Evolutionary conservation across 306 rosid species (phyloP).

Genomic region (Fragaria nilgerrensis): DNA sequence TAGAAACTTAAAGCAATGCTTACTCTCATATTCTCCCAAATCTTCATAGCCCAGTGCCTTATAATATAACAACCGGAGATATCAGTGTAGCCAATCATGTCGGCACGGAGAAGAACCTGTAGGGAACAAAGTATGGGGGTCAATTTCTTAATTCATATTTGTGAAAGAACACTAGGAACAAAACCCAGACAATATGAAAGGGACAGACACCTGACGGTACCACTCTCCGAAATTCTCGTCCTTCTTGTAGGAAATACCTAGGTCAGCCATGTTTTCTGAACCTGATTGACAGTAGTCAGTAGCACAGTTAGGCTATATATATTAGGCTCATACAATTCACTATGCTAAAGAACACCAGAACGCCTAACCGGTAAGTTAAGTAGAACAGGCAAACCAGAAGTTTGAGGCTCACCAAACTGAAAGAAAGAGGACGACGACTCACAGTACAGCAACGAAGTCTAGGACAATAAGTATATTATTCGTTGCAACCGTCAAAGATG

Average conservation of each 20-base stretch:
- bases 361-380: not conserved
- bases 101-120: slow-evolving; percentile 84
- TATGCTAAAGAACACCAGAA: not conserved
- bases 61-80: slow-evolving; percentile 95
- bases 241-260: slow-evolving; percentile 27
- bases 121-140: slow-evolving; percentile 17
- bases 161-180: not conserved
- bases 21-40: slow-evolving; percentile 91
- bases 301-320: not conserved
- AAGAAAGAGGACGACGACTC: not conserved
- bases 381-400: not conserved
- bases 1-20: slow-evolving; percentile 20
- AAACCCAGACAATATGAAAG: not conserved
- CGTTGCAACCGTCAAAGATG: too few relatives aligned
- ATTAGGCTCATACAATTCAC: not conserved
- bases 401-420: not conserved
- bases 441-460: not conserved
- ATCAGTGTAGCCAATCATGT: slow-evolving; percentile 91
- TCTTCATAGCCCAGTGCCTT: slow-evolving; percentile 85
- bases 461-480: too few relatives aligned
- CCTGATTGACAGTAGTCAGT: not conserved
- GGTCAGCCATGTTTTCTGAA: not conserved
- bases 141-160: too few relatives aligned
- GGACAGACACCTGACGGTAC: slow-evolving; percentile 33
- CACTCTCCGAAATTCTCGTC: slow-evolving; percentile 92